Evolutionary conservation across 306 rosid genomes (phyloP).

Genomic region (Chamaecrista fasciculata): DNA sequence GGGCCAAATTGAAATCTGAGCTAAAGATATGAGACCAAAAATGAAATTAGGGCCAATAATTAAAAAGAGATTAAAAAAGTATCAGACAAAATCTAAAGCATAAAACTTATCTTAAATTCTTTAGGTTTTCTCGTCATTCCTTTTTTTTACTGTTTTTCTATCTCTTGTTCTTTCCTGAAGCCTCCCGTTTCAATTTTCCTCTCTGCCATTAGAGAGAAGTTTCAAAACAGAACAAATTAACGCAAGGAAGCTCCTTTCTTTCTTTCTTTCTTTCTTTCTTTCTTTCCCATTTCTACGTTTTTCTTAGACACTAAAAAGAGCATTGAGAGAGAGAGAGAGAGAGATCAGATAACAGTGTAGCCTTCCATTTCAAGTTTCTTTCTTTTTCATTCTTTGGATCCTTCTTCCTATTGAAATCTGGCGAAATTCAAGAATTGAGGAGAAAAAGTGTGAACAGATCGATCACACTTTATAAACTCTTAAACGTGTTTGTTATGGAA

Average conservation of each 20-base stretch:
- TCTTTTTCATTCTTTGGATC: neutral
- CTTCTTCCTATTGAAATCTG: slow-evolving; percentile 33
- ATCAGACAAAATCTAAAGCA: slow-evolving; percentile 24
- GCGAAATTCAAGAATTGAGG: slow-evolving; percentile 23
- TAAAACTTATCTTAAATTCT: slow-evolving; percentile 1
- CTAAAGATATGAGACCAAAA: no score
- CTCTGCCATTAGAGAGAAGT: neutral
- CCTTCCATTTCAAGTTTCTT: neutral
- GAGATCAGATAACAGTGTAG: neutral
- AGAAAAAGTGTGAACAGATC: slow-evolving; percentile 32
- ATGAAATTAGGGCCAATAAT: no score
- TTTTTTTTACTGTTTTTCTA: neutral
- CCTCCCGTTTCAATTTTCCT: slow-evolving; percentile 24
- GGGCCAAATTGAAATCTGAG: no score
- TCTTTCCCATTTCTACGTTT: neutral
- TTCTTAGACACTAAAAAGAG: neutral
- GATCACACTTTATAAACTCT: slow-evolving; percentile 32
- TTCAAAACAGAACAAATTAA: neutral
- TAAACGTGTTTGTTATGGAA: slow-evolving; percentile 31
- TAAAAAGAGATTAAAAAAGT: neutral
- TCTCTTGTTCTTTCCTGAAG: neutral
- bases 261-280: no score
- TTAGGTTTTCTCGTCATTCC: neutral
- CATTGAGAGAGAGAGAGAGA: no score
- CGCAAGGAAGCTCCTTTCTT: no score